These are phyloP conservation scores for Durotheca rogersii DNA, from an alignment of 495 filamentous ascomycete species.

Conservation along the genomic window DNA sequence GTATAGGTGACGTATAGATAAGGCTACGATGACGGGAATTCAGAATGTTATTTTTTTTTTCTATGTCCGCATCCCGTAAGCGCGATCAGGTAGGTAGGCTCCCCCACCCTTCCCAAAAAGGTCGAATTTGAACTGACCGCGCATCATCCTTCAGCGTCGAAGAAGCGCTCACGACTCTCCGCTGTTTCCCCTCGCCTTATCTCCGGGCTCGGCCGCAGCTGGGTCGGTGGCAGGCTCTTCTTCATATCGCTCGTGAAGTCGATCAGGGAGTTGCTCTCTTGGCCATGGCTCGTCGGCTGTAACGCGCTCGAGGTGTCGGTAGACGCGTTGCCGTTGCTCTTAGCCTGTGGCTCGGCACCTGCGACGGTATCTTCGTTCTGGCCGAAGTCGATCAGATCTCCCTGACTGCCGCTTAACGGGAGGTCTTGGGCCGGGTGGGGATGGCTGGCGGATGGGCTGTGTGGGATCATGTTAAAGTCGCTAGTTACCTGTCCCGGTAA, in stretches of 20 bases:
- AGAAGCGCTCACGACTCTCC: constrained; percentile 28
- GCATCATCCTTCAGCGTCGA: constrained; percentile 28
- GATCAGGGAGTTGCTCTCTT: constrained; percentile 45
- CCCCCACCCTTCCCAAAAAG: neutral
- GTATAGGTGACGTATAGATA: neutral
- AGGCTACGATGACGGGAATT: neutral
- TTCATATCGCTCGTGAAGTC: constrained; percentile 55
- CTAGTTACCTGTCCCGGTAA: constrained; percentile 65
- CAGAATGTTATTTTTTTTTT: neutral
- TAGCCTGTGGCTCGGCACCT: constrained; percentile 15
- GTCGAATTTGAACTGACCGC: neutral
- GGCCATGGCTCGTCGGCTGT: constrained; percentile 41
- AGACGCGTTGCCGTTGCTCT: constrained; percentile 32
- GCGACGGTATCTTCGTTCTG: constrained; percentile 33
- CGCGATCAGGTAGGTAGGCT: neutral
- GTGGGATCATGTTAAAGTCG: constrained; percentile 43
- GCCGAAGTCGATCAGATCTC: constrained; percentile 51
- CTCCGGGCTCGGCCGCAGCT: constrained; percentile 27
- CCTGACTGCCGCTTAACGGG: constrained; percentile 12
- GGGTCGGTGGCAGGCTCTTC: constrained; percentile 40
- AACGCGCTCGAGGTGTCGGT: constrained; percentile 46
- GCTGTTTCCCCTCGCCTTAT: constrained; percentile 24
- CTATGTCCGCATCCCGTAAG: neutral
- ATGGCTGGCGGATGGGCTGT: constrained; percentile 26
- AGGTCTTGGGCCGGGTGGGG: constrained; percentile 5